Evolutionary conservation across 345 rosid species (phyloP), one percentile per base, ranked within the genome.

Genomic region (Gossypium raimondii): DNA sequence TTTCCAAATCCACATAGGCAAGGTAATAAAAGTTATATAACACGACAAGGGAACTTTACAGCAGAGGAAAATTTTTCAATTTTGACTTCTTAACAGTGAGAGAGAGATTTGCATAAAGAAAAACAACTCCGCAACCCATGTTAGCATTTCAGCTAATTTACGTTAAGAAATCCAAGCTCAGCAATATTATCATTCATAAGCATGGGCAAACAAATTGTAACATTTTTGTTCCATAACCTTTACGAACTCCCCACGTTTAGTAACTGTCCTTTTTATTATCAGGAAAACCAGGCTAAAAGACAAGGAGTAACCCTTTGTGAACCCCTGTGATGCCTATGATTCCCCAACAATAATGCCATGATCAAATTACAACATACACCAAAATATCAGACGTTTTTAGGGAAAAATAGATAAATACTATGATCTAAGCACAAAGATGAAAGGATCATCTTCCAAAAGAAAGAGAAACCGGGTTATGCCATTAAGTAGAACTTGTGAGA

Each of bases 401-500:
- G 29, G 51, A 38, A 61, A 45, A 53, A 11, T 13, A 24, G 29
- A 7, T n/a, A 47, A 47, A 24, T 57, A 1, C 34, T 25, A 14
- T 7, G 6, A 51, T 69, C 60, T 51, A 51, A 51, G 47, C 24
- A 51, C 16, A 52, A 70, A n/a, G 12, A 57, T 22, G 13, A 57
- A 57, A 57, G 48, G n/a, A 51, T 27, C 45, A 69, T 25, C 45
- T 51, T 16, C 16, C 8, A 69, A 50, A 69, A 14, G 59, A 68
- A 68, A 69, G 45, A 69, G 72, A 69, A 52, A 70, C 2, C 27
- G 57, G 73, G 63, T 14, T 64, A 22, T 29, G 65, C 27, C 53
- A 55, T 75, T 11, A 11, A 62, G 65, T 6, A 38, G 4, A 75
- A 69, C 17, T 60, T 4, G 29, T 70, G 70, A 73, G 80, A 81